Conservation (phyloP, 176 grass and related monocot species). For the Avena eriantha region DNA sequence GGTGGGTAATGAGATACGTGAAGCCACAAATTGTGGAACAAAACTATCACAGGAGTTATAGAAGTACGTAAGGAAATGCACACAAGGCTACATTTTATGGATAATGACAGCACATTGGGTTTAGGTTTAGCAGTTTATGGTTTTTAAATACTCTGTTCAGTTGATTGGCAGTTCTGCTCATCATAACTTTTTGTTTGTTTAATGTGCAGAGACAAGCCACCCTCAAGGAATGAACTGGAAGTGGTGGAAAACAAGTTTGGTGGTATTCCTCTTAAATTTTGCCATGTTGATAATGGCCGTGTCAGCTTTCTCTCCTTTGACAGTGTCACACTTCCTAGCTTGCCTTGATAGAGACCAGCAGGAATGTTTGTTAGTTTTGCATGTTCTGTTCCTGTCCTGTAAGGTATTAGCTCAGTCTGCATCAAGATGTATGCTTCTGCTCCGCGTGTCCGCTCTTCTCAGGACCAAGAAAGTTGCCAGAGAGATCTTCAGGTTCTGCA, state of each 20-base stretch:
- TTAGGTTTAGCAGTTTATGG: neutral
- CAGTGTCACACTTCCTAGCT: constrained; percentile 44
- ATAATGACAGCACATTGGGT: constrained; percentile 8
- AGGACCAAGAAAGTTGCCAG: constrained; percentile 35
- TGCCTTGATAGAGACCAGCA: constrained; percentile 51
- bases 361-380: neutral
- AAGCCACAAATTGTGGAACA: constrained; percentile 4
- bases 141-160: neutral
- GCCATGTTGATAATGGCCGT: constrained; percentile 57
- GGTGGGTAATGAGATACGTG: neutral
- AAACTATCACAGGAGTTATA: neutral
- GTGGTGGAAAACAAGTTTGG: constrained; percentile 47
- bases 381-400: neutral
- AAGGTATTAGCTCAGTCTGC: neutral
- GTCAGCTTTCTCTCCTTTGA: constrained; percentile 71
- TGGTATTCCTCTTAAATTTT: constrained; percentile 63
- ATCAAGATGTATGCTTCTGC: neutral
- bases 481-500: constrained; percentile 42
- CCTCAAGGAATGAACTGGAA: constrained; percentile 56
- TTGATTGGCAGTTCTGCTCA: neutral
- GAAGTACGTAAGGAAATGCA: neutral
- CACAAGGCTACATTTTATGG: neutral
- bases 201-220: constrained; percentile 53
- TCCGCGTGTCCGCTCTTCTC: neutral
- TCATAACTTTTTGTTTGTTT: neutral